These are phyloP conservation scores for Fistulifera solaris DNA, from an alignment of 108 stramenopile genomes.

Conservation along the genomic window DNA sequence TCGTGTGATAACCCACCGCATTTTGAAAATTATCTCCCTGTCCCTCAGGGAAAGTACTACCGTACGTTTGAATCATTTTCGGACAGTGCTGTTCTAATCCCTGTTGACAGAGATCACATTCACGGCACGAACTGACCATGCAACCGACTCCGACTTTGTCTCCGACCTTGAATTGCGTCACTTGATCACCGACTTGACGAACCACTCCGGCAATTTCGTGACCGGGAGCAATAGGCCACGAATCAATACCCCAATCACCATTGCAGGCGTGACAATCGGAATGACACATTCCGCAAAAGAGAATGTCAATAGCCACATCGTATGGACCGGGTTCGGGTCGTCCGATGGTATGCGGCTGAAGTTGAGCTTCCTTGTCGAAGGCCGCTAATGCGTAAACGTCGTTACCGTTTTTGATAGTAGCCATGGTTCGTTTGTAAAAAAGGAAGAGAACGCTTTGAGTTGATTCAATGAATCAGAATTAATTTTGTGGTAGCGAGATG, in stretches of 20 bases:
- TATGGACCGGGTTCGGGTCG: background rate
- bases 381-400: background rate
- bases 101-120: conserved; percentile 37
- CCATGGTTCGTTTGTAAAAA: background rate
- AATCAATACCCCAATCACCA: conserved; percentile 23
- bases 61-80: conserved; percentile 16
- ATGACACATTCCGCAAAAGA: conserved; percentile 44
- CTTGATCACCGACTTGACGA: conserved; percentile 30
- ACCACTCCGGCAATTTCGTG: conserved; percentile 36
- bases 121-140: conserved; percentile 42
- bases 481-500: too few species aligned
- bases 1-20: conserved; percentile 19
- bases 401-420: background rate
- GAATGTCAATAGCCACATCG: conserved; percentile 37
- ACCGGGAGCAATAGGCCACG: conserved; percentile 21
- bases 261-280: conserved; percentile 33
- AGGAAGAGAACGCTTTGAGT: background rate
- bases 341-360: background rate
- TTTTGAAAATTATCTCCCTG: conserved; percentile 10
- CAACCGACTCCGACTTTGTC: conserved; percentile 63
- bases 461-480: too few species aligned
- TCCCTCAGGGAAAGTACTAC: conserved; percentile 11
- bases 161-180: conserved; percentile 50
- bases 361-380: background rate
- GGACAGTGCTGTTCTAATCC: conserved; percentile 41